Percentiles rank a stretch among this genome's conserved stretches.
Conservation (phyloP, 352 stramenopile genomes). For the Phytophthora cactorum region DNA sequence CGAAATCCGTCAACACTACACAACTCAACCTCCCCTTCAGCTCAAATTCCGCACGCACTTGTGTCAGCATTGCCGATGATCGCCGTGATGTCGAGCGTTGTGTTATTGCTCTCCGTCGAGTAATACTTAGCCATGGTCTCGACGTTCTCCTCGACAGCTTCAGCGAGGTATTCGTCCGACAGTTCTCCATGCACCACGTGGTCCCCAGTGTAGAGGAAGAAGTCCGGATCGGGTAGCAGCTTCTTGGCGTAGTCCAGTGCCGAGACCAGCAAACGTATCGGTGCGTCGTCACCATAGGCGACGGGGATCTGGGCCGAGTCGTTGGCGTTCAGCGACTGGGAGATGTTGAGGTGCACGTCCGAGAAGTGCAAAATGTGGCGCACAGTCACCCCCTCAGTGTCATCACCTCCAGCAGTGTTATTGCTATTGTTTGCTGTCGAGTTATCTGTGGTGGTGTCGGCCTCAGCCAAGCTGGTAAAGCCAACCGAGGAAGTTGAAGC, state of each 20-base stretch:
- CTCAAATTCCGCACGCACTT: slow-evolving; percentile 35
- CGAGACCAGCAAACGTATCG: slow-evolving; percentile 60
- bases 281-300: slow-evolving; percentile 54
- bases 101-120: slow-evolving; percentile 29
- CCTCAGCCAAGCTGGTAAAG: slow-evolving; percentile 1
- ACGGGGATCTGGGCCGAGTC: slow-evolving; percentile 49
- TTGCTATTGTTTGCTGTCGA: neutral
- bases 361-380: slow-evolving; percentile 81
- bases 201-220: slow-evolving; percentile 83
- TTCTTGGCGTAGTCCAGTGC: slow-evolving; percentile 66
- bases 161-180: slow-evolving; percentile 56
- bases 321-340: slow-evolving; percentile 39
- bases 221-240: slow-evolving; percentile 61
- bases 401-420: neutral
- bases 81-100: slow-evolving; percentile 55
- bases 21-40: neutral
- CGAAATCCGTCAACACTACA: slow-evolving; percentile 1
- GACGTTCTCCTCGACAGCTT: slow-evolving; percentile 64
- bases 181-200: slow-evolving; percentile 65
- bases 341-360: slow-evolving; percentile 82
- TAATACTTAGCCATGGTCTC: slow-evolving; percentile 68
- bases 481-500: slow-evolving; percentile 10
- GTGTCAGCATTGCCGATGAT: slow-evolving; percentile 78
- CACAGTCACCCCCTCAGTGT: slow-evolving; percentile 1
- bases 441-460: too few species aligned